Percentiles rank a stretch among this genome's conserved stretches.
Evolutionary conservation across 2,329 filamentous ascomycete species (phyloP).

Genomic region (Ceratocystis albifundus): DNA sequence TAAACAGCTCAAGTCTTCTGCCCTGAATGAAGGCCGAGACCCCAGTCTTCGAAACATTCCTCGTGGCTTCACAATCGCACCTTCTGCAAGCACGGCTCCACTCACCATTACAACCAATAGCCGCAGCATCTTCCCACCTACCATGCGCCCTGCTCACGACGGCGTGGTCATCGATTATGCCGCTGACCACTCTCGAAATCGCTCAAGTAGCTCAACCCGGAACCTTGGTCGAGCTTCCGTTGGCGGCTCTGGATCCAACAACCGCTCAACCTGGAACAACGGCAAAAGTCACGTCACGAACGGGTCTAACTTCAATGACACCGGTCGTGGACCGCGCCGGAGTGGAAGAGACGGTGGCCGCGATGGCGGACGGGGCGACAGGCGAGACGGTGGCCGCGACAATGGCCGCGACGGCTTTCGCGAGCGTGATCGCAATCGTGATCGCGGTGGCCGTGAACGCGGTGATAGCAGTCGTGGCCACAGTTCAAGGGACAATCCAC

Average conservation of each 20-base stretch:
- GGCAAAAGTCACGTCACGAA: background rate
- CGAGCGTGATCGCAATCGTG: too few relatives aligned
- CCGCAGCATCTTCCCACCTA: conserved; percentile 1
- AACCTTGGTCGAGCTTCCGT: conserved; percentile 13
- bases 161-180: background rate
- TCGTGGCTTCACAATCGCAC: background rate
- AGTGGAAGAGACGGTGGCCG: background rate
- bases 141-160: conserved; percentile 4
- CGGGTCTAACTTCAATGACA: background rate
- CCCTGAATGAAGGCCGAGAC: conserved; percentile 12
- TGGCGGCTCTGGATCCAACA: background rate
- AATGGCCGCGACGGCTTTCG: background rate
- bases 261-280: conserved; percentile 4
- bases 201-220: conserved; percentile 17
- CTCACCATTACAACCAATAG: conserved; percentile 12
- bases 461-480: background rate
- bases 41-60: background rate
- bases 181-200: conserved; percentile 8
- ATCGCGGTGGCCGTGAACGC: background rate
- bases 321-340: conserved; percentile 3
- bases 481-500: background rate
- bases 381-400: background rate
- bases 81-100: background rate
- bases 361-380: background rate
- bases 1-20: conserved; percentile 8